A percentile compares a stretch with the other conserved stretches of the same genome.
Evolutionary conservation across 345 rosid species (phyloP).

Genomic region (Murraya koenigii): DNA sequence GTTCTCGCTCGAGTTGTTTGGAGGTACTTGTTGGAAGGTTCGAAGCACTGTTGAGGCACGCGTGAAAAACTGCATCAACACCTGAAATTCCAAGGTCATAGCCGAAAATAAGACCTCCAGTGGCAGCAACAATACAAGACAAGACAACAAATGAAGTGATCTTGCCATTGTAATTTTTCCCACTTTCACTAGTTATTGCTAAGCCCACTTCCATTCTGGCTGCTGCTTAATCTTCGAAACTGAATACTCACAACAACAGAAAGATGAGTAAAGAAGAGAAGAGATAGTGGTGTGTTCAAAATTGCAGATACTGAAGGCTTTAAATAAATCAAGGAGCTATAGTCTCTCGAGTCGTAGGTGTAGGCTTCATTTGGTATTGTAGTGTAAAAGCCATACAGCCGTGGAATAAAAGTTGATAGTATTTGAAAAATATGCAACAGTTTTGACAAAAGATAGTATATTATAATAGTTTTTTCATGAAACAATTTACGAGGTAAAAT

Average conservation of each 20-base stretch:
- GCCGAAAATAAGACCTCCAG: constrained; percentile 88
- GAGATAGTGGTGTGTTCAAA: background rate
- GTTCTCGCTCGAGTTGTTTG: no score
- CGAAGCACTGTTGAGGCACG: no score
- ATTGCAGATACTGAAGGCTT: background rate
- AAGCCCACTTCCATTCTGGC: constrained; percentile 45
- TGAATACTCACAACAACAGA: background rate
- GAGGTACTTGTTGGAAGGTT: no score
- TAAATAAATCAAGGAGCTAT: background rate
- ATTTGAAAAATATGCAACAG: no score
- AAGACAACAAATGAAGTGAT: constrained; percentile 60
- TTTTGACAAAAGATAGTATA: no score
- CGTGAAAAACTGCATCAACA: no score
- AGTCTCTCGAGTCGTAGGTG: background rate
- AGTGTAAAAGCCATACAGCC: no score
- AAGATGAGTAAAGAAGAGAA: background rate
- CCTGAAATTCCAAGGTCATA: constrained; percentile 86
- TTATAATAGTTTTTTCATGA: no score
- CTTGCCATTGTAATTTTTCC: constrained; percentile 41
- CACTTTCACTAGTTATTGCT: constrained; percentile 18
- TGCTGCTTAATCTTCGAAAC: constrained; percentile 5
- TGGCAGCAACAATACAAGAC: constrained; percentile 83
- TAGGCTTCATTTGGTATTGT: background rate
- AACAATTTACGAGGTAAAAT: no score
- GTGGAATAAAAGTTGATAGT: no score